These are phyloP conservation scores for Apiospora koreana DNA, from an alignment of 2,329 filamentous ascomycete species.

Conservation along the genomic window DNA sequence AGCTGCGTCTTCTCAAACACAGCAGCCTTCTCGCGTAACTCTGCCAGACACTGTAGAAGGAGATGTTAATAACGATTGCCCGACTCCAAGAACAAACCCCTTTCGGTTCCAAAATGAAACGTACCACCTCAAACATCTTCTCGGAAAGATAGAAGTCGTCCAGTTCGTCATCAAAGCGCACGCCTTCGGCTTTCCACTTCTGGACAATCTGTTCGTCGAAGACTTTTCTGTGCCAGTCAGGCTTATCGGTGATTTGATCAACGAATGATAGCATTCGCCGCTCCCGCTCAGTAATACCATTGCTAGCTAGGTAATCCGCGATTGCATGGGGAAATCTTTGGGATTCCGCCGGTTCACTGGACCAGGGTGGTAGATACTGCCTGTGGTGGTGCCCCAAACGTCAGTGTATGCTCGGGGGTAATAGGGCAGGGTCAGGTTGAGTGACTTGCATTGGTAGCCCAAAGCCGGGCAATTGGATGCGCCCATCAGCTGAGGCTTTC, in stretches of 20 bases:
- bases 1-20: conserved; percentile 41
- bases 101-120: neutral
- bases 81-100: neutral
- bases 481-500: neutral
- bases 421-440: neutral
- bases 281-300: neutral
- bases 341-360: neutral
- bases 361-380: neutral
- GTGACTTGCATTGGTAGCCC: neutral
- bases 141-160: neutral
- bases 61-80: neutral
- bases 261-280: neutral
- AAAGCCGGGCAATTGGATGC: neutral
- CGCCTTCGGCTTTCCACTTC: conserved; percentile 29
- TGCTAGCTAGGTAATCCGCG: neutral
- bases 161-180: neutral
- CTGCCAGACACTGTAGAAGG: conserved; percentile 35
- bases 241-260: conserved; percentile 36
- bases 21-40: conserved; percentile 51
- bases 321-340: neutral
- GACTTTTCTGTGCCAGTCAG: conserved; percentile 37
- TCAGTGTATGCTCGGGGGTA: neutral
- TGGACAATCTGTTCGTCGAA: conserved; percentile 33
- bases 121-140: conserved; percentile 1
- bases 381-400: neutral